A percentile compares a stretch with the other conserved stretches of the same genome.
Conservation (phyloP, 371 early-diverging fungal genomes). For the Mortierella sp. region DNA sequence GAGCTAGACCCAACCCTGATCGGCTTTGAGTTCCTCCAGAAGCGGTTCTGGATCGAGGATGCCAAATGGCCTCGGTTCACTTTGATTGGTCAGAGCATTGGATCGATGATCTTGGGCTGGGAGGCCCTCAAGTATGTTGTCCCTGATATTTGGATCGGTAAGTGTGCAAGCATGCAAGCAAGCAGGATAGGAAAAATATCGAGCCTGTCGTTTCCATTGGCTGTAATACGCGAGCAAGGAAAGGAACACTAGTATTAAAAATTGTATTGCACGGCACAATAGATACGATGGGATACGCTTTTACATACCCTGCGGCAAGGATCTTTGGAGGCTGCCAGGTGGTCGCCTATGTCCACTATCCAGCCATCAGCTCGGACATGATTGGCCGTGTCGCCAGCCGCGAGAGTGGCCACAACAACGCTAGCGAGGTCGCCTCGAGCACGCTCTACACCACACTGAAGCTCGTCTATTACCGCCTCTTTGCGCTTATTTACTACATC, state of each 20-base stretch:
- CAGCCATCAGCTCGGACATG: slow-evolving; percentile 98
- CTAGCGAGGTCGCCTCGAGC: slow-evolving; percentile 65
- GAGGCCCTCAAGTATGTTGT: slow-evolving; percentile 80
- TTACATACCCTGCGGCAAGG: slow-evolving; percentile 88
- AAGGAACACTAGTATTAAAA: background rate
- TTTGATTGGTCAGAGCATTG: slow-evolving; percentile 88
- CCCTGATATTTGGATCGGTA: slow-evolving; percentile 91
- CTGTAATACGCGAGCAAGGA: too few relatives aligned
- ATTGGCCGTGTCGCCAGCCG: slow-evolving; percentile 80
- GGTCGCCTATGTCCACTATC: slow-evolving; percentile 95
- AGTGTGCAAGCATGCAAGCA: background rate
- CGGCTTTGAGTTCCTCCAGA: slow-evolving; percentile 70
- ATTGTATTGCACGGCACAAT: background rate
- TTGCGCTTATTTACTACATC: slow-evolving; percentile 81
- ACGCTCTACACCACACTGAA: slow-evolving; percentile 75
- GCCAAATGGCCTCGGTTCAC: slow-evolving; percentile 83
- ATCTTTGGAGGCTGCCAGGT: slow-evolving; percentile 73
- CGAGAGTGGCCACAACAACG: slow-evolving; percentile 78
- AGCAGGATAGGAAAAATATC: too few relatives aligned
- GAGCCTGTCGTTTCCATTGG: too few relatives aligned
- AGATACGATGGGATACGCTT: slow-evolving; percentile 97
- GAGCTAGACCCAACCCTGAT: slow-evolving; percentile 68
- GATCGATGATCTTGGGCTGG: slow-evolving; percentile 79
- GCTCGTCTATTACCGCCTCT: slow-evolving; percentile 82
- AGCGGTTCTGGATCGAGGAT: slow-evolving; percentile 80